A percentile compares a stretch with the other conserved stretches of the same genome.
Conservation (phyloP, 257 asterid genomes). For the Avicennia marina region DNA sequence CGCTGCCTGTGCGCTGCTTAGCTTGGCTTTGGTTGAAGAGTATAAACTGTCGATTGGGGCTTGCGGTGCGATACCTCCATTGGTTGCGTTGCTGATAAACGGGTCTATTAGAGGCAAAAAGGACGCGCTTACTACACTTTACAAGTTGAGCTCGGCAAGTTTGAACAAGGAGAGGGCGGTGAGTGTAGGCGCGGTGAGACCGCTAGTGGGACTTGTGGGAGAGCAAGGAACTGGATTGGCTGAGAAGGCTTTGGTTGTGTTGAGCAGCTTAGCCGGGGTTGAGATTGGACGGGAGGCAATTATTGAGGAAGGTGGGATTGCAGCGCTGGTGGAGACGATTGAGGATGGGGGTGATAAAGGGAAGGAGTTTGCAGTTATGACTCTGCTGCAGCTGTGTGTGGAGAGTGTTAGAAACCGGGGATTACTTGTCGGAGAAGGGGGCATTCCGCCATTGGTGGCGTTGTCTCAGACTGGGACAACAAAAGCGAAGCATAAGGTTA, state of each 20-base stretch:
- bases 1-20: conserved; percentile 86
- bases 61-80: conserved; percentile 82
- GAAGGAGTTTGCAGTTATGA: conserved; percentile 81
- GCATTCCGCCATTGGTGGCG: conserved; percentile 92
- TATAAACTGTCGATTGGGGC: conserved; percentile 82
- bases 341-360: conserved; percentile 86
- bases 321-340: conserved; percentile 76
- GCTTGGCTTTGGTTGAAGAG: conserved; percentile 79
- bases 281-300: conserved; percentile 69
- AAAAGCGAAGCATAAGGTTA: conserved; percentile 92
- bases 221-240: conserved; percentile 77
- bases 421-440: conserved; percentile 92
- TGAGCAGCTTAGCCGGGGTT: conserved; percentile 71
- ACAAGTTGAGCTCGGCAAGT: conserved; percentile 62
- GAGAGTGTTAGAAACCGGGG: conserved; percentile 76
- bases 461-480: conserved; percentile 81
- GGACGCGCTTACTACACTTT: conserved; percentile 85
- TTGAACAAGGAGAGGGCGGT: conserved; percentile 92
- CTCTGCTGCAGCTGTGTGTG: conserved; percentile 72
- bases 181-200: conserved; percentile 75
- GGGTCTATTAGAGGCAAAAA: conserved; percentile 81
- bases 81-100: conserved; percentile 61
- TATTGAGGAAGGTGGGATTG: conserved; percentile 83
- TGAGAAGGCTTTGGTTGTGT: conserved; percentile 96
- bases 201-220: conserved; percentile 62